Base-by-base conservation (phyloP, 768 basidiomycete species). In the Russula ochroleuca region DNA sequence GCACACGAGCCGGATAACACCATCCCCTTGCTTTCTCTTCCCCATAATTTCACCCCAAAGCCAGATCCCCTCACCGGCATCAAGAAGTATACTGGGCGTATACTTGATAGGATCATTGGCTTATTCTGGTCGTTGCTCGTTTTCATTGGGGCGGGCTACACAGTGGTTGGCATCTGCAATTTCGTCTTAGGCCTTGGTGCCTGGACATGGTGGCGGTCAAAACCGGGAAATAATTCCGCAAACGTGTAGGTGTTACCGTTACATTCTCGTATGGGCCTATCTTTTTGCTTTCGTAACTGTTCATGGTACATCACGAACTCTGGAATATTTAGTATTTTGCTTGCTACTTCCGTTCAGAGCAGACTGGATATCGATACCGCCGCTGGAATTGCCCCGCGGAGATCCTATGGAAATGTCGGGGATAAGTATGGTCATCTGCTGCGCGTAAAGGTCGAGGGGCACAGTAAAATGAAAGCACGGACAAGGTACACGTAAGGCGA, bases 41-140 rank as follows among this genome's bases (percentile, higher is more conserved):
- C 86, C 10, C 61, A 75, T 9, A 69, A 72, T 15, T 88, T 81
- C 69, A 70, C 68, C 10, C 85, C 86, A 5, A 73, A 68, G 0
- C 83, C 85, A 14, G 87, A 90, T 70, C 80, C 81, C 1, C 70
- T 72, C 47, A 81, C 84, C 5, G 72, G 57, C 15, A 38, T 82
- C 59, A 92, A 92, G 75, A 81, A 82, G 50, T 83, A 84, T 70
- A 72, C 75, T 0, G 94, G 94, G 2, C 82, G 85, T 41, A 68
- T 71, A 0, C 74, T 93, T 48, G 94, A 94, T 72, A 84, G 90
- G 62, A 62, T 86, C 47, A 73, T 96, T 59, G 96, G 96, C 11
- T 79, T 85, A 65, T 73, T 81, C 10, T 98, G 94, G 95, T 90
- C 83, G 79, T 47, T 88, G 11, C 73, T 95, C 66, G 80, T 85